Evolutionary conservation across 768 basidiomycete species (phyloP).

Genomic region (Serpula lacrymans): DNA sequence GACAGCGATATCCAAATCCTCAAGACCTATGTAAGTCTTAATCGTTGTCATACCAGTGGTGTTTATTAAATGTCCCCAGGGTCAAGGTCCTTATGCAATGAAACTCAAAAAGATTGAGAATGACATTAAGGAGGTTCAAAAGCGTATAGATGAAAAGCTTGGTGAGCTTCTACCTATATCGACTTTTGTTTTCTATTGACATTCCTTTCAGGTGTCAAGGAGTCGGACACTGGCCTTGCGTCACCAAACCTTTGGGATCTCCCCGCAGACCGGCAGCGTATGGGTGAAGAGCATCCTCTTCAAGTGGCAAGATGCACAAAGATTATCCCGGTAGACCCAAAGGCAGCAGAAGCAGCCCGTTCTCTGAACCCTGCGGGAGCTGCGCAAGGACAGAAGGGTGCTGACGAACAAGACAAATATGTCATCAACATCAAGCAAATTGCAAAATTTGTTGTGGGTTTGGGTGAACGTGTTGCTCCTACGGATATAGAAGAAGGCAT

Average conservation of each 20-base stretch:
- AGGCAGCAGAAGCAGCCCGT: conserved; percentile 72
- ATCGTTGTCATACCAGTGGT: neutral
- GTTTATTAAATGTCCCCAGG: conserved; percentile 45
- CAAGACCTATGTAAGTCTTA: conserved; percentile 83
- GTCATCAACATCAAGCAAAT: conserved; percentile 99
- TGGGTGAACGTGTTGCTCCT: conserved; percentile 94
- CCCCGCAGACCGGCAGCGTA: conserved; percentile 85
- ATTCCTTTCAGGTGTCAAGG: conserved; percentile 76
- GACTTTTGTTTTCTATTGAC: neutral
- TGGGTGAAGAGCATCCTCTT: conserved; percentile 88
- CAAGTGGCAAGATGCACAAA: conserved; percentile 99
- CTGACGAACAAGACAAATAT: conserved; percentile 98
- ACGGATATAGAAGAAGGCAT: conserved; percentile 99
- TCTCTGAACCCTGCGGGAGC: conserved; percentile 77
- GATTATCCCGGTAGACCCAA: conserved; percentile 83
- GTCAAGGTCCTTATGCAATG: conserved; percentile 95
- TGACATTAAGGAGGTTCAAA: conserved; percentile 95
- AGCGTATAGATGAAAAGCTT: conserved; percentile 96
- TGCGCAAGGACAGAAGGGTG: conserved; percentile 87
- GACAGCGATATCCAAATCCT: conserved; percentile 99
- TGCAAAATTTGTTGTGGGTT: conserved; percentile 97
- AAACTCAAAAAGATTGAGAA: conserved; percentile 84
- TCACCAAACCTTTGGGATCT: conserved; percentile 98
- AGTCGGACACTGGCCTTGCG: conserved; percentile 96
- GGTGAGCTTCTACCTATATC: conserved; percentile 42